Base-by-base conservation (phyloP, 2,329 filamentous ascomycete species). In the Teratosphaeria pseudoeucalypti region DNA sequence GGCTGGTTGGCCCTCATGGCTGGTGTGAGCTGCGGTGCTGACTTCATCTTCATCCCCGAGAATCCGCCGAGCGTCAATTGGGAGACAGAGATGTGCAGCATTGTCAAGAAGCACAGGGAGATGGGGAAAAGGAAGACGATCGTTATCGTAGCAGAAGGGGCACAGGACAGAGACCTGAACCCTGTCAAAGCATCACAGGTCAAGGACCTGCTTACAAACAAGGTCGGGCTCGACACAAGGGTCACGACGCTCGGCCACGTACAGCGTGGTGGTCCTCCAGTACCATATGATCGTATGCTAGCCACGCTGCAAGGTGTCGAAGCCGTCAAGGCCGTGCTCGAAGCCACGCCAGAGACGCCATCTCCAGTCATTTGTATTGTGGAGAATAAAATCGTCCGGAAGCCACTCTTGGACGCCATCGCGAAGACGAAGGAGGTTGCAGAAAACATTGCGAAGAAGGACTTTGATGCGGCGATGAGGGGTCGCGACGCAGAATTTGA, bases 1-100 rank as follows among this genome's bases (percentile, higher is more conserved):
- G 94, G 94, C 63, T 99, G 94, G 94, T 81, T 99, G 63, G 94
- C 94, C 49, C 82, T 99, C 62, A 96, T 97, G 87, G 88, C 92
- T 14, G 92, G 92, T 69, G 92, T 99, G 61, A 92, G 90, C 60
- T 96, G 90, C 0, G 94, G 92, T 56, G 92, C 94, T 16, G 94
- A 99, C 75, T 99, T 95, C 76, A 84, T 97, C 68, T 97, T 99
- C 75, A 92, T 96, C 64, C 94, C 94, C 0, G 94, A 99, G 76
- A 91, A 92, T 72, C 94, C 94, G 61, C 89, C 90, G 54, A 82
- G 85, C 61, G 85, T 89, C 63, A 88, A 92, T 69, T 99, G 94
- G 94, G 85, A 88, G 73, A 83, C 90, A 61, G 87, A 95, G 61
- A 96, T 96, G 91, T 89, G 85, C 70, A 76, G 80, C 26, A 85